phyloP scores from a whole-genome alignment of 805 yeast genomes.

The Candida pseudoglaebosa region DNA sequence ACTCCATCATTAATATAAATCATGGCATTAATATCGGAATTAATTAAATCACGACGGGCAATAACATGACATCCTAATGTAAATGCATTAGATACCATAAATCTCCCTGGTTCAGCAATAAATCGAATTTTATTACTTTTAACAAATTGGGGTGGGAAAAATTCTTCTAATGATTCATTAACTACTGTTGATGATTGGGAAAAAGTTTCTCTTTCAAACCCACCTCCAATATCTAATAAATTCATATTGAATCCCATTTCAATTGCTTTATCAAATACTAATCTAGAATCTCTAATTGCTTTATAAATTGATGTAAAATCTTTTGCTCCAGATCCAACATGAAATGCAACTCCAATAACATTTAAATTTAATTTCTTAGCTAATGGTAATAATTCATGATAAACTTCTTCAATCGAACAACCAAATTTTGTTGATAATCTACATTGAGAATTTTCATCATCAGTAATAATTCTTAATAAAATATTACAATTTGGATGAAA shows the following conservation, averaged over 20 bases:
- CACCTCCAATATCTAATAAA: conserved; percentile 89
- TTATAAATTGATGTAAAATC: conserved; percentile 62
- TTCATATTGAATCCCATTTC: conserved; percentile 36
- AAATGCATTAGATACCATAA: conserved; percentile 79
- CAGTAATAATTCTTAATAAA: conserved; percentile 80
- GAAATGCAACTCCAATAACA: conserved; percentile 88
- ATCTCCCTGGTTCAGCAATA: conserved; percentile 94
- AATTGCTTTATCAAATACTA: conserved; percentile 59
- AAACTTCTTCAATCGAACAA: conserved; percentile 55
- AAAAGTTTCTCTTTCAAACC: conserved; percentile 68
- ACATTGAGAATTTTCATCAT: conserved; percentile 84
- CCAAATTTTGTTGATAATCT: conserved; percentile 88
- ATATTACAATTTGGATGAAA: conserved; percentile 68
- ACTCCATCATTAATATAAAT: conserved; percentile 91
- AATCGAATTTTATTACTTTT: conserved; percentile 34
- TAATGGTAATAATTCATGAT: conserved; percentile 48
- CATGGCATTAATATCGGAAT: conserved; percentile 44
- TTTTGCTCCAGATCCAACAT: conserved; percentile 90
- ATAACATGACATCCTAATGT: conserved; percentile 80
- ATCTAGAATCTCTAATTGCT: conserved; percentile 69
- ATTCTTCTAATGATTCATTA: conserved; percentile 47
- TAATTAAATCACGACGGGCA: conserved; percentile 60
- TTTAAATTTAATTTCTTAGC: conserved; percentile 61
- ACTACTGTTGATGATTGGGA: conserved; percentile 55
- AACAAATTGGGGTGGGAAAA: conserved; percentile 48